Percentiles rank a stretch among this genome's conserved stretches.
phyloP scores from a whole-genome alignment of 2,329 filamentous ascomycete species.

The Elsinoe ampelina region DNA sequence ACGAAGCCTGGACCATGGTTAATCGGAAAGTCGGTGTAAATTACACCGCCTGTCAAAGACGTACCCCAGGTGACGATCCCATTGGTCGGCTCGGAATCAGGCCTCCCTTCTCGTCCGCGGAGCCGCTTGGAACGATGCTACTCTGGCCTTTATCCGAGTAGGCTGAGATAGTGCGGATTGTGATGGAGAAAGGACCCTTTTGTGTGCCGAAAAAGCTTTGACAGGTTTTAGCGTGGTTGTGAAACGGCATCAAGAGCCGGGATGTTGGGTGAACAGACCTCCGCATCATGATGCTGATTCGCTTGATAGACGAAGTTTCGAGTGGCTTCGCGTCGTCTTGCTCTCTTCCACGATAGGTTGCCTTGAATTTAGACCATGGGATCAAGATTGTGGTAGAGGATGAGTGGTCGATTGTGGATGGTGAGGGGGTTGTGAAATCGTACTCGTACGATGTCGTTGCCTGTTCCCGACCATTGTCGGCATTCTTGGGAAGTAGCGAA shows the following conservation, averaged over 20 bases:
- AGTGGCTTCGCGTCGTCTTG: slow-evolving; percentile 52
- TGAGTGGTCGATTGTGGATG: slow-evolving; percentile 13
- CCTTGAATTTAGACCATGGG: slow-evolving; percentile 55
- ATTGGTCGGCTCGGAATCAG: background rate
- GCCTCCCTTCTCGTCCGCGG: background rate
- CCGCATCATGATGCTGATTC: slow-evolving; percentile 69
- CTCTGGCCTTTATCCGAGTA: slow-evolving; percentile 18
- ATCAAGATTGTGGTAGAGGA: slow-evolving; percentile 40
- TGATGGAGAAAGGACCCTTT: slow-evolving; percentile 56
- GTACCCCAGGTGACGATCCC: slow-evolving; percentile 3
- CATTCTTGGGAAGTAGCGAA: slow-evolving; percentile 45
- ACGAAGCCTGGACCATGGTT: background rate
- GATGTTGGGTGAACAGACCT: slow-evolving; percentile 47
- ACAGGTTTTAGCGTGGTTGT: slow-evolving; percentile 19
- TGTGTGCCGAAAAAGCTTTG: slow-evolving; percentile 66
- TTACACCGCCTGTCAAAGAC: slow-evolving; percentile 6
- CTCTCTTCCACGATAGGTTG: slow-evolving; percentile 64
- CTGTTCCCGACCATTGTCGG: slow-evolving; percentile 59
- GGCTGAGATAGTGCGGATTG: slow-evolving; percentile 47
- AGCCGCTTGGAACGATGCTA: background rate
- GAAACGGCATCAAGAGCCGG: background rate
- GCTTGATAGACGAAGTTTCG: slow-evolving; percentile 51
- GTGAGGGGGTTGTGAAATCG: slow-evolving; percentile 45
- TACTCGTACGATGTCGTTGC: slow-evolving; percentile 66
- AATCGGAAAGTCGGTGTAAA: background rate